Conservation (phyloP, 2,329 filamentous ascomycete species). For the Fusarium pilosicola region DNA sequence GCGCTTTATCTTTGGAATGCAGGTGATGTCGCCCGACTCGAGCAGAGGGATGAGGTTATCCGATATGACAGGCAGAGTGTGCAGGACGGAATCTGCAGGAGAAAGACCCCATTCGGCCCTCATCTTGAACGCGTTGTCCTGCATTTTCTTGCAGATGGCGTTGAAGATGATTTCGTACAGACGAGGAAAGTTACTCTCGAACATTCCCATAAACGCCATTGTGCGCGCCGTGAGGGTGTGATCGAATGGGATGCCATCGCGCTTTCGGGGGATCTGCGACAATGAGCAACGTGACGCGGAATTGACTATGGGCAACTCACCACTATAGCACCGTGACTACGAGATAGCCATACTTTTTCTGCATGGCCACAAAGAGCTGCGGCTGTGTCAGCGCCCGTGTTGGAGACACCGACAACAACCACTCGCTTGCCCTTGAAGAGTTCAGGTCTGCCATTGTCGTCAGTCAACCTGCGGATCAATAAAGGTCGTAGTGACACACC, state of each 20-base stretch:
- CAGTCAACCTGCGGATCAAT: fast-evolving
- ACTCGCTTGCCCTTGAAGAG: conserved; percentile 54
- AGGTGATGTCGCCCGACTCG: conserved; percentile 49
- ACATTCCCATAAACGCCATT: conserved; percentile 44
- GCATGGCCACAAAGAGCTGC: conserved; percentile 48
- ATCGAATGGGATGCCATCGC: conserved; percentile 50
- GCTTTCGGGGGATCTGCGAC: conserved; percentile 42
- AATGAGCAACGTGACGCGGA: background rate
- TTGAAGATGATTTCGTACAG: conserved; percentile 38
- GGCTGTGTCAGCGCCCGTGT: conserved; percentile 47
- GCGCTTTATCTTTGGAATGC: conserved; percentile 44
- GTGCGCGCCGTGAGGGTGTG: conserved; percentile 48
- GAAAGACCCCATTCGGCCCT: conserved; percentile 45
- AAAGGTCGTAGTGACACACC: conserved; percentile 20
- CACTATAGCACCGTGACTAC: conserved; percentile 51
- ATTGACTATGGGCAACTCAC: conserved; percentile 36
- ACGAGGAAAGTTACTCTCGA: conserved; percentile 41
- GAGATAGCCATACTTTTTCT: conserved; percentile 54
- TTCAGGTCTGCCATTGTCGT: conserved; percentile 26
- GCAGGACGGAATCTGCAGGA: conserved; percentile 39
- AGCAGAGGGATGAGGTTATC: conserved; percentile 48
- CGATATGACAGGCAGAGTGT: conserved; percentile 41
- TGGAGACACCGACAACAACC: conserved; percentile 56
- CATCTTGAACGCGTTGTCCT: conserved; percentile 39
- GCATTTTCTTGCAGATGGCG: conserved; percentile 38